phyloP scores from a whole-genome alignment of 495 filamentous ascomycete species.

The Aspergillus homomorphus region DNA sequence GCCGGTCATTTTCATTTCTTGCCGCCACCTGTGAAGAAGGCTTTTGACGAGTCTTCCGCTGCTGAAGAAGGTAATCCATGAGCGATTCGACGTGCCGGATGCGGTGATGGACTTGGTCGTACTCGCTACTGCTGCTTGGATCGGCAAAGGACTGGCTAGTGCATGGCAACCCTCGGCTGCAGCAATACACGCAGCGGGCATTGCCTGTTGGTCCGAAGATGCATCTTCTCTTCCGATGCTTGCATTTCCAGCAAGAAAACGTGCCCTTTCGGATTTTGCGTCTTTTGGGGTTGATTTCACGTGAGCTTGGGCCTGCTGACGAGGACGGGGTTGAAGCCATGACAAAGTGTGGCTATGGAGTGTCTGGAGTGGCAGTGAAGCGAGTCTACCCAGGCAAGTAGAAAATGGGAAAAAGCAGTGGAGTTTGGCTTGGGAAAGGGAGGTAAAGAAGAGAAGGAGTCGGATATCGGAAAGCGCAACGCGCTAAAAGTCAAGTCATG shows the following conservation, averaged over 20 bases:
- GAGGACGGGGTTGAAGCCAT: not conserved
- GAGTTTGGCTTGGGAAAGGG: not conserved
- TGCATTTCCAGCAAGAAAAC: conserved; percentile 12
- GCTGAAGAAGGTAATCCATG: conserved; percentile 18
- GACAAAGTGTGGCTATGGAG: not conserved
- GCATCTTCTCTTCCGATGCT: conserved; percentile 11
- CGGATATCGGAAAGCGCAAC: not conserved
- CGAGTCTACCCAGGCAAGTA: no score
- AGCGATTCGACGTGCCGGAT: conserved; percentile 24
- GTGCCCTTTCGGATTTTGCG: conserved; percentile 8
- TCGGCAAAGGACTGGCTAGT: conserved; percentile 24
- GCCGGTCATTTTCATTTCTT: not conserved
- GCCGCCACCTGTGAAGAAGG: not conserved
- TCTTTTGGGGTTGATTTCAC: not conserved
- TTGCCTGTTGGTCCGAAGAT: not conserved
- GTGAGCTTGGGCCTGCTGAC: not conserved
- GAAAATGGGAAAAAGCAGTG: no score
- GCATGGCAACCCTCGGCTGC: not conserved
- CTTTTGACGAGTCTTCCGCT: conserved; percentile 1
- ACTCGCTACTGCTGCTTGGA: not conserved
- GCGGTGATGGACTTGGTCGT: conserved; percentile 9
- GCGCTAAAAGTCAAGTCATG: no score
- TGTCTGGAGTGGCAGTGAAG: no score
- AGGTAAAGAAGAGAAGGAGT: not conserved
- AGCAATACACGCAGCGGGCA: conserved; percentile 4